Conservation (phyloP, 768 basidiomycete genomes). For the Naganishia vaughanmartiniae region DNA sequence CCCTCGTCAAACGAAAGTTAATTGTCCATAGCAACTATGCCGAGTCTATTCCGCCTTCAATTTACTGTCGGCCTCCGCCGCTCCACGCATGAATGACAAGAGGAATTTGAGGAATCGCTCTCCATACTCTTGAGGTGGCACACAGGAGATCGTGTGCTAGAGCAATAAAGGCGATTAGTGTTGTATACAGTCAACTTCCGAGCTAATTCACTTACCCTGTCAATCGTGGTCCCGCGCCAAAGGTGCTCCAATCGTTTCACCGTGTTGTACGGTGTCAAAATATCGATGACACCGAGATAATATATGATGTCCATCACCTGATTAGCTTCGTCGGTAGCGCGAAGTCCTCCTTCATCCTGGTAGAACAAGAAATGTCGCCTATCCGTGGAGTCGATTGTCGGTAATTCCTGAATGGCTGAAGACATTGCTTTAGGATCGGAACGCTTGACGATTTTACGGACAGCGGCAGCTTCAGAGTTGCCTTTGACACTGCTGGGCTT, state of each 20-base stretch:
- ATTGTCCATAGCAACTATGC: not conserved
- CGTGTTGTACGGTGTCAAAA: conserved; percentile 78
- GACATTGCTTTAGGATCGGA: conserved; percentile 75
- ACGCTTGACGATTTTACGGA: conserved; percentile 78
- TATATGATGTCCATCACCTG: conserved; percentile 72
- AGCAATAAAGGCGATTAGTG: not conserved
- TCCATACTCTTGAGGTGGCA: conserved; percentile 80
- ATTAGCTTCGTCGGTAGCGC: conserved; percentile 85
- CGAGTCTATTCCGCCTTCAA: conserved; percentile 33
- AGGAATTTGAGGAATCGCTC: conserved; percentile 67
- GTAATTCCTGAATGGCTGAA: conserved; percentile 59
- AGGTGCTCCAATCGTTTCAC: conserved; percentile 80
- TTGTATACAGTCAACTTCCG: not conserved
- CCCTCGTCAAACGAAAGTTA: not conserved
- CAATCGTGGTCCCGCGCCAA: conserved; percentile 82
- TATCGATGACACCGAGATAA: conserved; percentile 95
- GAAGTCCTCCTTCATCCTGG: conserved; percentile 89
- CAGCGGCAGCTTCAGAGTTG: conserved; percentile 71
- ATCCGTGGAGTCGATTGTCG: conserved; percentile 63
- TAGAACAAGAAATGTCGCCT: conserved; percentile 82
- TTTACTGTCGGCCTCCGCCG: conserved; percentile 40
- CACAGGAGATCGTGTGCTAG: conserved; percentile 92
- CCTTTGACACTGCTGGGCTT: conserved; percentile 64
- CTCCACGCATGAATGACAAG: conserved; percentile 49
- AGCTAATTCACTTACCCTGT: conserved; percentile 62